Conservation (phyloP, 352 stramenopile species). For the Phytophthora sp. region DNA sequence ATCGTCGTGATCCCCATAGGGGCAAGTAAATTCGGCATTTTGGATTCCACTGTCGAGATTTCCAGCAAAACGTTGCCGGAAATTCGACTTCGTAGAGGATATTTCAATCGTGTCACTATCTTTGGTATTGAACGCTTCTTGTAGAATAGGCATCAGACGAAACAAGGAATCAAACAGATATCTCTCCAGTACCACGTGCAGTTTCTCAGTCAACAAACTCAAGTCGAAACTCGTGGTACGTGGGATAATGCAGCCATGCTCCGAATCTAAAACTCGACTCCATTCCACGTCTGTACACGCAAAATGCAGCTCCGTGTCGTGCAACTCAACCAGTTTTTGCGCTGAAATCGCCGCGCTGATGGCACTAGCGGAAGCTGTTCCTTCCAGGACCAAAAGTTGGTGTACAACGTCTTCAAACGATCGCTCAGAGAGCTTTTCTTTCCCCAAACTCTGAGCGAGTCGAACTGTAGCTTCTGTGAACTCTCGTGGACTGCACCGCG, state of each 20-base stretch:
- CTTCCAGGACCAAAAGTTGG: constrained; percentile 47
- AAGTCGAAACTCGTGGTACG: constrained; percentile 34
- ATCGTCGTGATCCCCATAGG: constrained; percentile 38
- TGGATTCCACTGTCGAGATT: constrained; percentile 59
- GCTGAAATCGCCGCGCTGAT: constrained; percentile 14
- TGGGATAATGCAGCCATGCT: background rate
- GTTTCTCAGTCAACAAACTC: constrained; percentile 27
- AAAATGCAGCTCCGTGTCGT: constrained; percentile 45
- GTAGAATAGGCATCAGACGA: constrained; percentile 33
- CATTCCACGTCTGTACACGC: constrained; percentile 55
- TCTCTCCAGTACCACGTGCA: constrained; percentile 22
- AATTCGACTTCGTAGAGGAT: constrained; percentile 23
- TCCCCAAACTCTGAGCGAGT: constrained; percentile 35
- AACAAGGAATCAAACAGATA: constrained; percentile 18
- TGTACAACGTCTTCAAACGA: constrained; percentile 31
- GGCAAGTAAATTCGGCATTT: constrained; percentile 37
- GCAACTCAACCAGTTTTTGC: constrained; percentile 25
- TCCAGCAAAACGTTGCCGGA: constrained; percentile 52
- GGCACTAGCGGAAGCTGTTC: constrained; percentile 27
- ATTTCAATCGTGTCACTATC: constrained; percentile 5
- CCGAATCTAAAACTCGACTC: constrained; percentile 22
- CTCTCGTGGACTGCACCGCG: constrained; percentile 44
- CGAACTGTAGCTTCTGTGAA: constrained; percentile 44
- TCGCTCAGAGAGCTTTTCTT: constrained; percentile 12
- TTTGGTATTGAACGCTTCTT: constrained; percentile 50